A percentile compares a stretch with the other conserved stretches of the same genome.
Evolutionary conservation across 2,329 filamentous ascomycete species (phyloP).

Genomic region (Chaetomium olivaceum): DNA sequence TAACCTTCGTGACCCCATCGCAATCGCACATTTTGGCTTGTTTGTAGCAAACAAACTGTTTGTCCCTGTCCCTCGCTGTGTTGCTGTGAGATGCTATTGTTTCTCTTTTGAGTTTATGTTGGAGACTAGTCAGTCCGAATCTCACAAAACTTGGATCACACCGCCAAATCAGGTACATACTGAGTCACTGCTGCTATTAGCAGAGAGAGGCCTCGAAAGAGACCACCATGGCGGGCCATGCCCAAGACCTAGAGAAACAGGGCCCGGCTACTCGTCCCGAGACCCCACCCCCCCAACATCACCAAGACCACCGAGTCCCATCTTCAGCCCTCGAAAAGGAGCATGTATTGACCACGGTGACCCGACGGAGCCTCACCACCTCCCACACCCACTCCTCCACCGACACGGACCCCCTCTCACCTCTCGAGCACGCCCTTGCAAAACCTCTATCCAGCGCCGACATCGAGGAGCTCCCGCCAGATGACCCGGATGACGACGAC

Average conservation of each 20-base stretch:
- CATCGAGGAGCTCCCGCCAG: background rate
- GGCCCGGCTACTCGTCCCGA: background rate
- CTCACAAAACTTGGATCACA: background rate
- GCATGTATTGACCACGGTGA: background rate
- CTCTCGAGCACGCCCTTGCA: constrained; percentile 19
- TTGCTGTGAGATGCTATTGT: constrained; percentile 1
- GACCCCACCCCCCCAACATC: background rate
- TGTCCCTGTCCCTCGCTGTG: constrained; percentile 1
- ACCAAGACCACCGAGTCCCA: background rate
- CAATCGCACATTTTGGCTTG: background rate
- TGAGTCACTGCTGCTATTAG: background rate
- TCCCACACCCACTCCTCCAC: constrained; percentile 14
- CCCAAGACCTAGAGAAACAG: constrained; percentile 14
- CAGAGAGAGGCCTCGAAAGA: background rate
- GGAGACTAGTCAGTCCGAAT: background rate
- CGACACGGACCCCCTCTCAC: constrained; percentile 19
- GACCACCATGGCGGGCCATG: constrained; percentile 4
- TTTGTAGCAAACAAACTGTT: background rate
- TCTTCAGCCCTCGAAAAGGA: background rate
- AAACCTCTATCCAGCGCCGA: constrained; percentile 10
- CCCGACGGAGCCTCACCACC: background rate
- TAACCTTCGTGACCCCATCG: background rate
- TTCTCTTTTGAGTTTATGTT: background rate
- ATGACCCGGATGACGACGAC: constrained; percentile 3
- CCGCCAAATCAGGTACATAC: background rate